Evolutionary conservation across 306 rosid species (phyloP), one percentile per base, ranked within the genome.

Genomic region (Abrus precatorius): DNA sequence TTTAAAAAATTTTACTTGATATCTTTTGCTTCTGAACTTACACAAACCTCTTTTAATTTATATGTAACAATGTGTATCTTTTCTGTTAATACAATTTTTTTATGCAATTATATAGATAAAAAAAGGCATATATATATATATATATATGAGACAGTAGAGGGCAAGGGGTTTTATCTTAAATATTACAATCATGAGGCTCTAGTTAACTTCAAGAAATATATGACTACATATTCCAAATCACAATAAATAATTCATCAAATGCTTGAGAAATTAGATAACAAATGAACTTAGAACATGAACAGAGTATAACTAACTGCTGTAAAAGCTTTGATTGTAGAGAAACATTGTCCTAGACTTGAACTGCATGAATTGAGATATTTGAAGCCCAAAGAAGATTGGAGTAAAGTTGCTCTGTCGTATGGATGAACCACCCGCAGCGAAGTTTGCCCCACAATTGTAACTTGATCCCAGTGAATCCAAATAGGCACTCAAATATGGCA

Each of bases 401-500:
- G 88, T 85, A 45, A 74, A 88, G n/a, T 88, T 90, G 3, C 86
- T 90, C 0, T 74, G 82, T 65, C 83, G 79, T 56, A 92, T 89
- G 6, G 93, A 81, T 28, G 97, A 86, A 62, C 97, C 95, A 2
- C 86, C 85, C 0, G 87, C 75, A 14, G 95, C 95, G 5, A 92
- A 92, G 79, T 90, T 92, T 14, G 93, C 93, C 47, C 97, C 95
- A 54, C 87, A 83, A 64, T 85, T 64, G 80, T 83, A 90, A 82
- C 66, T 80, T 12, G 93, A 86, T 43, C 93, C 95, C 34, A 92
- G 43, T 47, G 93, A 89, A 68, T 90, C 88, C 85, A 89, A 75
- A 73, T 89, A 92, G 11, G 97, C 85, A 89, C 89, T 92, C 79
- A 92, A 63, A 69, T 77, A 87, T 48, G 92, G 97, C 34, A 89